A percentile compares a stretch with the other conserved stretches of the same genome.
Evolutionary conservation across 805 yeast genomes (phyloP).

Genomic region (Cyberlindnera maclurae): DNA sequence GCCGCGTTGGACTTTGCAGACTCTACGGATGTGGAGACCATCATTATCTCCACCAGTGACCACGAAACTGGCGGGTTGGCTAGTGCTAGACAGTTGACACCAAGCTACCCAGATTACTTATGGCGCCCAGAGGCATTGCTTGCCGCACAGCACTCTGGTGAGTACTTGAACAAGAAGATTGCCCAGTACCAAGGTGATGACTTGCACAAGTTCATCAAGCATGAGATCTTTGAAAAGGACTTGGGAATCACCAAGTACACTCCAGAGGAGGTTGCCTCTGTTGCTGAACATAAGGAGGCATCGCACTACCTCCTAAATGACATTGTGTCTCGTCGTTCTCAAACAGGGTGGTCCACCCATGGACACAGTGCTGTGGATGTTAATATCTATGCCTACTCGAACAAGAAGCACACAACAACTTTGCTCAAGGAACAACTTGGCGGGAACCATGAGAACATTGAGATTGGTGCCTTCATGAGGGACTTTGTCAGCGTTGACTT

Average conservation of each 20-base stretch:
- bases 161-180: constrained; percentile 48
- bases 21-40: constrained; percentile 63
- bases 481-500: constrained; percentile 41
- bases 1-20: constrained; percentile 70
- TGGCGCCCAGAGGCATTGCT: constrained; percentile 80
- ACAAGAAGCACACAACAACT: constrained; percentile 37
- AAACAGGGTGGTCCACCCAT: constrained; percentile 94
- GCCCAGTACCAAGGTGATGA: constrained; percentile 26
- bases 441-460: constrained; percentile 85
- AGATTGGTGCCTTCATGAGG: constrained; percentile 71
- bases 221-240: constrained; percentile 51
- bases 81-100: constrained; percentile 70
- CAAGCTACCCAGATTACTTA: constrained; percentile 71
- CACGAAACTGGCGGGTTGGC: constrained; percentile 96
- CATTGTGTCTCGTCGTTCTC: constrained; percentile 74
- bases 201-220: constrained; percentile 39
- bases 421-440: constrained; percentile 39
- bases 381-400: constrained; percentile 77
- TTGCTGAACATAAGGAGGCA: constrained; percentile 29
- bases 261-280: constrained; percentile 41
- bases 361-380: constrained; percentile 97
- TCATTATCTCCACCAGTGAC: constrained; percentile 78
- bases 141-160: constrained; percentile 73
- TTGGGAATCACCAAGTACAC: constrained; percentile 60
- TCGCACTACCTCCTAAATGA: constrained; percentile 49